phyloP scores from a whole-genome alignment of 768 basidiomycete genomes.

The Lyophyllum shimeji region DNA sequence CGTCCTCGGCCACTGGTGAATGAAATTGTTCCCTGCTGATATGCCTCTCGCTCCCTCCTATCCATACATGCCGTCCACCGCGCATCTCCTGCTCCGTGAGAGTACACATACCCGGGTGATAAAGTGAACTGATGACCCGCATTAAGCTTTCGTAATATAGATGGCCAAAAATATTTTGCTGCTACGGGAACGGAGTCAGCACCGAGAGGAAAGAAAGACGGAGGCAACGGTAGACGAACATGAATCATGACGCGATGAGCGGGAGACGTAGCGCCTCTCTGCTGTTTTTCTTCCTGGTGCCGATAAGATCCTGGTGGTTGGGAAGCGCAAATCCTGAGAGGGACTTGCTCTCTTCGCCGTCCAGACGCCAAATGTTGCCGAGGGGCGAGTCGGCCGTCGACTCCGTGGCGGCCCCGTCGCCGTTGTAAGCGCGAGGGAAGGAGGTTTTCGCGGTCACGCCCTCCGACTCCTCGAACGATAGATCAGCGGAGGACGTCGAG shows the following conservation, averaged over 20 bases:
- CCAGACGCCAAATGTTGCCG: slow-evolving; percentile 70
- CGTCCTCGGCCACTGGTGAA: slow-evolving; percentile 16
- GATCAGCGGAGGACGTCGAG: slow-evolving; percentile 63
- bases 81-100: slow-evolving; percentile 3
- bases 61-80: slow-evolving; percentile 6
- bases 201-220: background rate
- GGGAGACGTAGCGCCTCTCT: slow-evolving; percentile 32
- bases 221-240: slow-evolving; percentile 6
- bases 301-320: slow-evolving; percentile 36
- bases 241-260: slow-evolving; percentile 19
- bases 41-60: slow-evolving; percentile 5
- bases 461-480: slow-evolving; percentile 62
- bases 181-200: background rate
- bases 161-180: slow-evolving; percentile 5
- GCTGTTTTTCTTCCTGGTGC: slow-evolving; percentile 36
- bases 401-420: slow-evolving; percentile 27
- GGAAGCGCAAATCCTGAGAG: slow-evolving; percentile 51
- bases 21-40: slow-evolving; percentile 9
- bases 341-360: slow-evolving; percentile 66
- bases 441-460: slow-evolving; percentile 30
- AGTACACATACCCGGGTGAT: background rate
- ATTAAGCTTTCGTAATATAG: slow-evolving; percentile 11
- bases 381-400: slow-evolving; percentile 31
- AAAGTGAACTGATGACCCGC: background rate
- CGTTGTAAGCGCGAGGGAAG: slow-evolving; percentile 27